These are phyloP conservation scores for Auxenochlorella pyrenoidosa DNA, from an alignment of 139 green algal species.

Conservation along the genomic window DNA sequence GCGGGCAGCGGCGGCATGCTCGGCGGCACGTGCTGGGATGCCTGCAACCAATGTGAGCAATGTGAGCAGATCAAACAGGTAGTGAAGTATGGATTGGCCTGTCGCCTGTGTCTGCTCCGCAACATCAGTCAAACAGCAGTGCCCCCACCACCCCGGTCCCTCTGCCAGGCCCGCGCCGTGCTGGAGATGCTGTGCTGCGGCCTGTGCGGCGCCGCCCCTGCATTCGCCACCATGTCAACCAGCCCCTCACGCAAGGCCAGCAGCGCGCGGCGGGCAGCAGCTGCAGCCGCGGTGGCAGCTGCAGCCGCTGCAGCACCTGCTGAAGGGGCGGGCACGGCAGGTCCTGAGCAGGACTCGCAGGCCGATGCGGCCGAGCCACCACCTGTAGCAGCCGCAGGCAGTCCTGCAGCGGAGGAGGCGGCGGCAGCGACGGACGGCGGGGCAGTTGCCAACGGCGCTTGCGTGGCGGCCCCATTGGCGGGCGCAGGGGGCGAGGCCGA, in stretches of 20 bases:
- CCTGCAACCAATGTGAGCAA: too few relatives aligned
- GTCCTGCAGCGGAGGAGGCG: neutral
- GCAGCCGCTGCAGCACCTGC: neutral
- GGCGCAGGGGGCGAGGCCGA: neutral
- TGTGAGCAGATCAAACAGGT: too few relatives aligned
- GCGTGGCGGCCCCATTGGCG: too few relatives aligned
- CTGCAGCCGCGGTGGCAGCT: neutral
- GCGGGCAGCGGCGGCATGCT: too few relatives aligned
- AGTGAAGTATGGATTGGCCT: too few relatives aligned
- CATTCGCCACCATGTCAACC: conserved; percentile 9
- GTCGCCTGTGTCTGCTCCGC: too few relatives aligned
- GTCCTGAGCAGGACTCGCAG: neutral
- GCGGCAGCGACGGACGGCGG: neutral
- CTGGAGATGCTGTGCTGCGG: conserved; percentile 44
- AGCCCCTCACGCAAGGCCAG: conserved; percentile 6
- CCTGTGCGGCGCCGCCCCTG: conserved; percentile 34
- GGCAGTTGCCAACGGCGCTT: neutral
- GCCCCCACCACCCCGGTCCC: too few relatives aligned
- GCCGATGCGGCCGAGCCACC: neutral
- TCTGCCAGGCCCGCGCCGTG: conserved; percentile 5
- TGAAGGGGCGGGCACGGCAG: neutral
- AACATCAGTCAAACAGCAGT: too few relatives aligned
- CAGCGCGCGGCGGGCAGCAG: neutral
- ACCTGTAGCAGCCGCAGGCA: neutral
- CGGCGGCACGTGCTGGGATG: too few relatives aligned